phyloP scores from a whole-genome alignment of 768 basidiomycete genomes.

The Leccinellum rugosiceps region DNA sequence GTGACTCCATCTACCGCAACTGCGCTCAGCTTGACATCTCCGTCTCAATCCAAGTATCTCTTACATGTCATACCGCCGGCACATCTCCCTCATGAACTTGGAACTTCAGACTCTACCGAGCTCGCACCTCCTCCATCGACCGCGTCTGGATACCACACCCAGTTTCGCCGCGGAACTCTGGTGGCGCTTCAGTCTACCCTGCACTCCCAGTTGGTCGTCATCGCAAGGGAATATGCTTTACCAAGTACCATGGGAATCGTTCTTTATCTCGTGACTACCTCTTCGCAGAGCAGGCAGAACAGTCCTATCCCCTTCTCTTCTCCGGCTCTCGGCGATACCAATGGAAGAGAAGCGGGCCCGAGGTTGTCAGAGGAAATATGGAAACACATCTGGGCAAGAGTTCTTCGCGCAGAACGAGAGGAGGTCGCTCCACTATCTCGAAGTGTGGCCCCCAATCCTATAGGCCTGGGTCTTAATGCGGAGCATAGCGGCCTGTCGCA shows the following conservation, averaged over 20 bases:
- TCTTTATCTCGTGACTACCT: conserved; percentile 67
- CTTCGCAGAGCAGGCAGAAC: conserved; percentile 19
- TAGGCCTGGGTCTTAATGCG: conserved; percentile 44
- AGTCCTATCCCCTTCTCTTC: conserved; percentile 18
- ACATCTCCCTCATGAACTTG: conserved; percentile 64
- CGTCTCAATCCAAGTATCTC: conserved; percentile 61
- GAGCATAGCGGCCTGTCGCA: conserved; percentile 32
- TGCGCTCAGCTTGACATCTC: conserved; percentile 37
- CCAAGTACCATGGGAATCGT: conserved; percentile 82
- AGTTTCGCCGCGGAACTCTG: conserved; percentile 81
- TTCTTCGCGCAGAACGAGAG: conserved; percentile 59
- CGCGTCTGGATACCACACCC: conserved; percentile 74
- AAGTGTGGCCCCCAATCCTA: conserved; percentile 37
- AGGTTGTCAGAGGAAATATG: conserved; percentile 85
- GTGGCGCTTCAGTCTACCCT: conserved; percentile 83
- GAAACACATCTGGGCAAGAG: conserved; percentile 80
- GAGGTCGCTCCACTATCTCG: conserved; percentile 32
- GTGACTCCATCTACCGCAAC: conserved; percentile 46
- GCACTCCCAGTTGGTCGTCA: conserved; percentile 77
- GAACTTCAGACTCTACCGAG: conserved; percentile 39
- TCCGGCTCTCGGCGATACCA: conserved; percentile 24
- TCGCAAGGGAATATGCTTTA: conserved; percentile 90
- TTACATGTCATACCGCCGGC: conserved; percentile 82
- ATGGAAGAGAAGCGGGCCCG: conserved; percentile 64
- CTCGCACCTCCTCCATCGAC: conserved; percentile 49